Evolutionary conservation across 2,329 filamentous ascomycete species (phyloP), one percentile per base, ranked within the genome.

Genomic region (Thermochaetoides dissita): DNA sequence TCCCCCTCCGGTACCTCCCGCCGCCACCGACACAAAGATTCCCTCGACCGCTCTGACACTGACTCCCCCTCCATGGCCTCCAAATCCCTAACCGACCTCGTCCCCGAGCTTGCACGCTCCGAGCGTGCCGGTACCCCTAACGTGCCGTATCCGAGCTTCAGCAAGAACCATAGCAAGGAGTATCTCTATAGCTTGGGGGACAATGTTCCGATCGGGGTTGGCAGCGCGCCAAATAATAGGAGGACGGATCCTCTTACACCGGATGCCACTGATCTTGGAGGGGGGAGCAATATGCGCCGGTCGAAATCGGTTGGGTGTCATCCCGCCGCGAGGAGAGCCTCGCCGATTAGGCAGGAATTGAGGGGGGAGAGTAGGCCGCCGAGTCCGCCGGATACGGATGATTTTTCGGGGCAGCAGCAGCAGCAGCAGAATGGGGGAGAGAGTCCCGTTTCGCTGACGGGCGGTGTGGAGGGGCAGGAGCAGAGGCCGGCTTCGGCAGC

Each of bases 151-250:
- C 85, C 87, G 2, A 71, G 72, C 8, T 86, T 93, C 61, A 91
- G 84, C 63, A 95, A 93, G 63, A 83, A 83, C 9, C 85, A 94
- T 60, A 93, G 86, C 68, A 91, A 87, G 61, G 89, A 95, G 64
- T 76, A 78, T 36, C 75, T 94, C 41, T 71, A 76, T 49, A 79
- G 76, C 56, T 67, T 67, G 40, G 73, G 79, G 37, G 68, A 74
- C 41, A 24, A 24, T 24, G 17, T 24, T 24, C 17, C 51, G 73
- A 38, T 57, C 61, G 24, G 50, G 52, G 34, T 56, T 55, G 38
- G 59, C 55, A 48, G 47, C 45, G 37, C 54, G 49, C 17, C 17
- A 24, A 24, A 24, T 5, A 24, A 24, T 24, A 24, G 17, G 38
- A 50, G 46, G 68, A 76, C 50, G 9, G 74, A 79, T 42, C 71